A percentile compares a stretch with the other conserved stretches of the same genome.
Conservation (phyloP, 352 stramenopile species). For the Phytophthora brassicae region DNA sequence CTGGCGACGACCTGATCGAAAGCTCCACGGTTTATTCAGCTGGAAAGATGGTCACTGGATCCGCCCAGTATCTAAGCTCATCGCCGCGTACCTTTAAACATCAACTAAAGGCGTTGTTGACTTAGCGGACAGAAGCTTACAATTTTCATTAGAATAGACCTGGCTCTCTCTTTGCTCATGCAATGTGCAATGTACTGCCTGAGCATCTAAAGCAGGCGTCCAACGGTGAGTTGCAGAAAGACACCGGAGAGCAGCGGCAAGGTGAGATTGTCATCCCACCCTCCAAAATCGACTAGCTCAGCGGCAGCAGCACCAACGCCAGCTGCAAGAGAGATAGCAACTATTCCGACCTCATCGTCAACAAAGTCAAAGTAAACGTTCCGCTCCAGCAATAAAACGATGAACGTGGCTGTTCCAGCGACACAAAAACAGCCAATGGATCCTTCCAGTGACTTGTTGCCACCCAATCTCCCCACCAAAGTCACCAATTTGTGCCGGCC, state of each 20-base stretch:
- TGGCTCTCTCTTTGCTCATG: neutral
- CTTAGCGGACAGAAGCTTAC: conserved; percentile 1
- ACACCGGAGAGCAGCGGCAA: conserved; percentile 47
- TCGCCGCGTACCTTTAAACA: conserved; percentile 53
- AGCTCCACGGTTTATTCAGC: conserved; percentile 56
- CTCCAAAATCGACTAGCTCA: conserved; percentile 44
- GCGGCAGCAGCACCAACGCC: conserved; percentile 41
- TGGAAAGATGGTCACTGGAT: conserved; percentile 84
- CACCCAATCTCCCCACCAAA: conserved; percentile 21
- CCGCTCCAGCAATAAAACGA: conserved; percentile 24
- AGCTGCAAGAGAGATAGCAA: conserved; percentile 26
- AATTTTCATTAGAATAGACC: conserved; percentile 30
- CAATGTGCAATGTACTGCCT: neutral
- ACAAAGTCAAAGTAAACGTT: conserved; percentile 30
- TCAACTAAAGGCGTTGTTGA: neutral
- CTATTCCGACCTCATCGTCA: neutral
- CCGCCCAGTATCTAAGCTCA: conserved; percentile 64
- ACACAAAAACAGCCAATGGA: conserved; percentile 43
- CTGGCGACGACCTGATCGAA: conserved; percentile 60
- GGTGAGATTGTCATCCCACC: conserved; percentile 65
- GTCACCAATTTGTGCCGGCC: conserved; percentile 33
- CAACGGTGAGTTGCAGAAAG: conserved; percentile 37
- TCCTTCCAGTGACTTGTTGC: conserved; percentile 52
- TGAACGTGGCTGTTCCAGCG: conserved; percentile 24
- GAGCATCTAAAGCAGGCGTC: conserved; percentile 19